A percentile compares a stretch with the other conserved stretches of the same genome.
Conservation (phyloP, 225 moss, liverwort and hornwort species). For the Neckera pumila region DNA sequence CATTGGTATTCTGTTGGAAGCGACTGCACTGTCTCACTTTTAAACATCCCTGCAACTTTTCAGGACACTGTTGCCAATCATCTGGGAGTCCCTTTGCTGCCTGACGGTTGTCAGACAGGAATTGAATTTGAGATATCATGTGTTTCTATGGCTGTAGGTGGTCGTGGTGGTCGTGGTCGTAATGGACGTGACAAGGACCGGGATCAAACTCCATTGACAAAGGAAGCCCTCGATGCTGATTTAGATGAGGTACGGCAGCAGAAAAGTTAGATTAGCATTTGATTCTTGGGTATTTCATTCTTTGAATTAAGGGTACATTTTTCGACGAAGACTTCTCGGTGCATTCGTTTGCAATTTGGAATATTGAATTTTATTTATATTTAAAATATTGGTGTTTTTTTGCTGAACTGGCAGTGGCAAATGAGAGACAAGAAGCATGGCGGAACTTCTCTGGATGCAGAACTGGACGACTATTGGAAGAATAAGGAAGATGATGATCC, state of each 20-base stretch:
- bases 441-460: background rate
- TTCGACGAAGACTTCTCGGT: background rate
- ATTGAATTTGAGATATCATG: background rate
- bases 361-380: background rate
- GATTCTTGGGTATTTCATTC: background rate
- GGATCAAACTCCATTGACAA: background rate
- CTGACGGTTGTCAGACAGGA: background rate
- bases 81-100: background rate
- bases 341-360: background rate
- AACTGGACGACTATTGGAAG: background rate
- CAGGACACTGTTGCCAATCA: background rate
- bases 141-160: background rate
- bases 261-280: background rate
- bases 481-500: background rate
- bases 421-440: background rate
- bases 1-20: background rate
- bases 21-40: background rate
- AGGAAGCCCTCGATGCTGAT: background rate
- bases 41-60: background rate
- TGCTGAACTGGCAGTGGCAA: background rate
- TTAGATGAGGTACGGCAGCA: background rate
- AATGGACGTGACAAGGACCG: background rate
- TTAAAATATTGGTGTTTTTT: background rate
- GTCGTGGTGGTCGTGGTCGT: background rate
- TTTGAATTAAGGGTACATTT: background rate